These are phyloP conservation scores for Fusarium gaditjirri DNA, from an alignment of 2,329 filamentous ascomycete species.

Conservation along the genomic window DNA sequence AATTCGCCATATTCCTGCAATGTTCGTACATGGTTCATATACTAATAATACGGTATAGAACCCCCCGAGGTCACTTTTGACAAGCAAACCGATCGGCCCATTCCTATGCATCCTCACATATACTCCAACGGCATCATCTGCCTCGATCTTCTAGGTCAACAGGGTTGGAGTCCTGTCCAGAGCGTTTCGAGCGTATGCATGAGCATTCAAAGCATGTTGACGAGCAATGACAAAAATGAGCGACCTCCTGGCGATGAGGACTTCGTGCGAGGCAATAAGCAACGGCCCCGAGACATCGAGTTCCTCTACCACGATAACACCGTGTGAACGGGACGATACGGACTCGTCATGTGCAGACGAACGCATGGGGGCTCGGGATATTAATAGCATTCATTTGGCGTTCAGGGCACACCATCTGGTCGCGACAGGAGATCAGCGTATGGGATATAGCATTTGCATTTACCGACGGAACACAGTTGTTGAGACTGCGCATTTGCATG, in stretches of 20 bases:
- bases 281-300: constrained; percentile 86
- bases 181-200: constrained; percentile 97
- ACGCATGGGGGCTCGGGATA: constrained; percentile 10
- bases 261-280: constrained; percentile 83
- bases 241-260: constrained; percentile 89
- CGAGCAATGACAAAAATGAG: constrained; percentile 92
- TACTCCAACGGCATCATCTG: constrained; percentile 99
- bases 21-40: background rate
- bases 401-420: constrained; percentile 26
- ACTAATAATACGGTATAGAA: constrained; percentile 63
- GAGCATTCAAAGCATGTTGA: constrained; percentile 98
- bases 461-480: constrained; percentile 14
- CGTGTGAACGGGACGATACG: constrained; percentile 57
- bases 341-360: background rate
- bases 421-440: constrained; percentile 12
- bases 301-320: constrained; percentile 95
- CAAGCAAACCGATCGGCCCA: constrained; percentile 69
- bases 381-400: constrained; percentile 40
- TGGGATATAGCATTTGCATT: constrained; percentile 29
- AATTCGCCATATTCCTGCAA: background rate
- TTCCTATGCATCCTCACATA: constrained; percentile 96
- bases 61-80: constrained; percentile 95
- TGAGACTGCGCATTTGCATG: constrained; percentile 5
- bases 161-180: constrained; percentile 96
- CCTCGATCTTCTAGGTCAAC: constrained; percentile 86